phyloP scores from a whole-genome alignment of 177 flowering plant genomes.

The Tripterygium wilfordii region DNA sequence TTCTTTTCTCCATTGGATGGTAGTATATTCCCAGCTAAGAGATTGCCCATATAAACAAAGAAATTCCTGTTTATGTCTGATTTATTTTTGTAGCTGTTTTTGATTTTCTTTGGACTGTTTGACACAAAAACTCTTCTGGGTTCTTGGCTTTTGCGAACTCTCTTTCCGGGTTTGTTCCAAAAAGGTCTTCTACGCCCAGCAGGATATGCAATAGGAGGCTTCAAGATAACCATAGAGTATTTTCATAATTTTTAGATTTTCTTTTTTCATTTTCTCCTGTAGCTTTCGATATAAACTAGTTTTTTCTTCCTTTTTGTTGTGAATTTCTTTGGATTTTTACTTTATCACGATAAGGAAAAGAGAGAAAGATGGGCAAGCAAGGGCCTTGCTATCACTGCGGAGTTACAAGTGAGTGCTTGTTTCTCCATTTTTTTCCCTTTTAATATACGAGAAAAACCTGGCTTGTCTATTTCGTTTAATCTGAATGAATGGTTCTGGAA shows the following conservation, averaged over 20 bases:
- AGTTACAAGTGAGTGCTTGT: constrained; percentile 91
- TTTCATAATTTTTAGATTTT: constrained; percentile 17
- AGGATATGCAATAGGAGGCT: constrained; percentile 15
- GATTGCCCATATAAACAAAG: too few relatives aligned
- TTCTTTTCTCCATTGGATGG: constrained; percentile 47
- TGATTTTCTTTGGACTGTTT: constrained; percentile 22
- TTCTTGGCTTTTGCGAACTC: constrained; percentile 35
- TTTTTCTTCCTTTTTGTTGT: too few relatives aligned
- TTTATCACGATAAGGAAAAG: constrained; percentile 15
- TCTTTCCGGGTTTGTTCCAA: constrained; percentile 37
- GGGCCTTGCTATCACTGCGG: constrained; percentile 99
- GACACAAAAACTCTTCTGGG: constrained; percentile 29
- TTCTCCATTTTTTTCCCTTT: constrained; percentile 15
- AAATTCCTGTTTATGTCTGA: not conserved
- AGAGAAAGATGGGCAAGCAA: constrained; percentile 80
- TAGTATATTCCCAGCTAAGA: constrained; percentile 37
- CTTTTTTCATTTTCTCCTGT: not conserved
- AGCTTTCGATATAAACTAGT: too few relatives aligned
- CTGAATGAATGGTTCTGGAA: too few relatives aligned
- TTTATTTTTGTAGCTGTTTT: constrained; percentile 9
- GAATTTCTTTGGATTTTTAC: not conserved
- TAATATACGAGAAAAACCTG: constrained; percentile 3
- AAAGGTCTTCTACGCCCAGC: constrained; percentile 23
- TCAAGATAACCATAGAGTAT: constrained; percentile 7
- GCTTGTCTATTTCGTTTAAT: too few relatives aligned